phyloP scores from a whole-genome alignment of 176 grass and related monocot species.

The Phyllostachys edulis region DNA sequence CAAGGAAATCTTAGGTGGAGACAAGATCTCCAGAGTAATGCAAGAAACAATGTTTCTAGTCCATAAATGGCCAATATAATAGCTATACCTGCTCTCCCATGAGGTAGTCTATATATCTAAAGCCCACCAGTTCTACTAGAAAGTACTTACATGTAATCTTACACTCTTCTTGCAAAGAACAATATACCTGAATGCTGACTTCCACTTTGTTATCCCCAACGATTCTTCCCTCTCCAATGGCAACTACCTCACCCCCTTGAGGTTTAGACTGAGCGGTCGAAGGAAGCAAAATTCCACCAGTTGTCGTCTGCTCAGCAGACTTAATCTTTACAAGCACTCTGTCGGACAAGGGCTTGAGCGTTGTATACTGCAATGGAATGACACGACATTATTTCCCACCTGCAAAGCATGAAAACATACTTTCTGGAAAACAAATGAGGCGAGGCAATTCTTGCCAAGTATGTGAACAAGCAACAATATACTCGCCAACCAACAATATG shows the following conservation, averaged over 20 bases:
- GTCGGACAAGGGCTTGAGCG: slow-evolving; percentile 70
- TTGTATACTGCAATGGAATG: slow-evolving; percentile 57
- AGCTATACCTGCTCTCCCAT: background rate
- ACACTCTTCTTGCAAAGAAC: background rate
- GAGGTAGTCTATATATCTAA: background rate
- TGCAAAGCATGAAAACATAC: background rate
- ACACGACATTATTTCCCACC: background rate
- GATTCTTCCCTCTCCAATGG: slow-evolving; percentile 64
- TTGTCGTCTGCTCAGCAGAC: slow-evolving; percentile 64
- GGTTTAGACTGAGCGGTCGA: slow-evolving; percentile 61
- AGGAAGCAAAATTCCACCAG: slow-evolving; percentile 77
- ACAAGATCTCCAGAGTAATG: background rate
- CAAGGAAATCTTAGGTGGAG: background rate
- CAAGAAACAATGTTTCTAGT: background rate
- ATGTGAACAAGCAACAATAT: background rate
- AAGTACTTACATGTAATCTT: background rate
- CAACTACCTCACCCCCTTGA: slow-evolving; percentile 73
- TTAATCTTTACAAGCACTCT: slow-evolving; percentile 90
- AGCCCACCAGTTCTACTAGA: background rate
- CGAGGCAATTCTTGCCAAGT: background rate
- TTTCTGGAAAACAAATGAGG: slow-evolving; percentile 22
- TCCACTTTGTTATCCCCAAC: slow-evolving; percentile 63
- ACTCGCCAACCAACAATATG: background rate
- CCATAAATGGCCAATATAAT: slow-evolving; percentile 1
- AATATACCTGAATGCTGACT: slow-evolving; percentile 59